Base-by-base conservation (phyloP, 2,329 filamentous ascomycete genomes). In the Dactylonectria macrodidyma region DNA sequence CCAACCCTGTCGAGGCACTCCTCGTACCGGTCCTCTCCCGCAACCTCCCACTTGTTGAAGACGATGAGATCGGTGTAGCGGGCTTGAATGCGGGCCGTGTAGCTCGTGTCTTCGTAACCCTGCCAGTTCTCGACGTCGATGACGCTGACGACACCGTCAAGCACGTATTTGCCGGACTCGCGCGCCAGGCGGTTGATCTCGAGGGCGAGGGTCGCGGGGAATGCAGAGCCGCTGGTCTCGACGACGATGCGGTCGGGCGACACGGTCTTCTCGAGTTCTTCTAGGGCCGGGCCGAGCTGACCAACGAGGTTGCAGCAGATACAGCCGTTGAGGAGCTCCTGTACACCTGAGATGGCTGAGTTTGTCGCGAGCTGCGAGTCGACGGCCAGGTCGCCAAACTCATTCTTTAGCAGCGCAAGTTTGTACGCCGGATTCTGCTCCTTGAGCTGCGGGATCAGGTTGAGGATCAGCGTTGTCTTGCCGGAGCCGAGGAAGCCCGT, bases 301-400 rank as follows among this genome's bases (percentile, higher is more conserved):
- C 96, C 96, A 68, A 99, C 95, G 30, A 98, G 92, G 80, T 98
- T 98, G 85, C 96, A 99, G 88, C 96, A 99, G 82, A 99, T 98
- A 84, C 96, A 98, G 73, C 95, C 96, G 80, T 97, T 97, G 61
- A 99, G 91, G 1, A 99, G 88, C 82, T 99, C 96, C 75, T 93
- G 93, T 5, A 97, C 95, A 62, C 95, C 95, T 1, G 94, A 92
- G 73, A 99, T 95, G 70, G 95, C 91, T 57, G 90, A 90, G 14
- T 92, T 92, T 0, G 92, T 87, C 16, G 96, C 95, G 34, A 99
- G 91, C 80, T 97, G 93, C 1, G 93, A 96, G 85, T 99, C 96
- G 79, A 99, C 88, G 41, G 95, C 95, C 48, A 99, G 84, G 80
- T 98, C 95, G 78, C 96, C 96, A 81, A 98, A 98, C 84, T 99